These are phyloP conservation scores for Blastobotrys serpentis DNA, from an alignment of 1,139 yeast species.

Conservation along the genomic window DNA sequence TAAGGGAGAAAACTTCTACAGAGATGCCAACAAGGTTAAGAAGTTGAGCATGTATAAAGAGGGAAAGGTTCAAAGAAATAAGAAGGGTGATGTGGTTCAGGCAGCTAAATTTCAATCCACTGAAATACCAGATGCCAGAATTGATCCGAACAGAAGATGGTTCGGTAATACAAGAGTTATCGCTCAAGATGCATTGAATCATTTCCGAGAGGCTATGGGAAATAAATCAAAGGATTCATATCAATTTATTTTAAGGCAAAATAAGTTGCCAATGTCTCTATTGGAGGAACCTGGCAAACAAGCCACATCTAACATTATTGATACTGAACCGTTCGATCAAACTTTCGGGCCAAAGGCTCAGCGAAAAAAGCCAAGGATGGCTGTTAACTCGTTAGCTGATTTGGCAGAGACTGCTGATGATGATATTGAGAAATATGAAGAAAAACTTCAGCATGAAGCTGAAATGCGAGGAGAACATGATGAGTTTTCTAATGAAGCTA, in stretches of 20 bases:
- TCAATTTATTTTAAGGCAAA: constrained; percentile 82
- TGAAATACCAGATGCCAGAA: constrained; percentile 87
- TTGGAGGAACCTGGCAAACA: constrained; percentile 74
- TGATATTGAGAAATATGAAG: constrained; percentile 64
- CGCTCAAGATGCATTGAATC: constrained; percentile 92
- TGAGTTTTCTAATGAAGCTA: constrained; percentile 85
- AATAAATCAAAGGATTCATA: constrained; percentile 83
- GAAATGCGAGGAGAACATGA: constrained; percentile 55
- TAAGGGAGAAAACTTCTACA: constrained; percentile 94
- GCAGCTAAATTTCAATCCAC: constrained; percentile 90
- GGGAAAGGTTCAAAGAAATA: constrained; percentile 84
- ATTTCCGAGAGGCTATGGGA: constrained; percentile 92
- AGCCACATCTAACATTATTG: constrained; percentile 77
- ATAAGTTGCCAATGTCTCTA: constrained; percentile 93
- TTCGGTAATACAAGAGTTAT: constrained; percentile 96
- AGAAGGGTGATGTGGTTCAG: constrained; percentile 78
- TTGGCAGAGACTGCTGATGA: constrained; percentile 61
- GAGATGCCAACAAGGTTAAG: constrained; percentile 88
- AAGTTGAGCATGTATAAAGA: constrained; percentile 89
- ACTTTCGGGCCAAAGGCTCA: constrained; percentile 96
- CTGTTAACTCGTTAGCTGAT: constrained; percentile 76
- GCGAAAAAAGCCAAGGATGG: constrained; percentile 84
- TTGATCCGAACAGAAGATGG: constrained; percentile 96
- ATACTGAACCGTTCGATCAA: constrained; percentile 77
- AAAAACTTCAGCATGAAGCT: constrained; percentile 50